Evolutionary conservation across 306 rosid genomes (phyloP).

Genomic region (Dicorynia guianensis): DNA sequence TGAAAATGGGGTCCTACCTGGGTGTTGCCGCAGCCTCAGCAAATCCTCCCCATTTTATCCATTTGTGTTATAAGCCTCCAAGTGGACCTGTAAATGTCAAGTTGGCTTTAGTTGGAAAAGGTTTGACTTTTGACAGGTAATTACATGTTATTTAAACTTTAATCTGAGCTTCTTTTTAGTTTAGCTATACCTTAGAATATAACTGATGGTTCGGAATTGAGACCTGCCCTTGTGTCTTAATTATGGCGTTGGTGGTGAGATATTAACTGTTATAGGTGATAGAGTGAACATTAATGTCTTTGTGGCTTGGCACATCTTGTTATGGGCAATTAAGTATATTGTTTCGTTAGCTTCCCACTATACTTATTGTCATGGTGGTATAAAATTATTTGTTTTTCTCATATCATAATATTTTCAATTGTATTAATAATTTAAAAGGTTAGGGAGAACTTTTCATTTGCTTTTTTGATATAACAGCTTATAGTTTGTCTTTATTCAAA

Average conservation of each 20-base stretch:
- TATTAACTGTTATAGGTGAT: slow-evolving; percentile 28
- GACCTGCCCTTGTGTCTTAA: not conserved
- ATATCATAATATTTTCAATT: no score
- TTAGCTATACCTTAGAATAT: slow-evolving; percentile 23
- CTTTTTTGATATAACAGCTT: not conserved
- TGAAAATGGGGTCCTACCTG: slow-evolving; percentile 93
- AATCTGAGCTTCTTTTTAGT: slow-evolving; percentile 21
- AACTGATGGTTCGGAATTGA: slow-evolving; percentile 16
- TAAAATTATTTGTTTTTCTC: not conserved
- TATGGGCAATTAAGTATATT: slow-evolving; percentile 4
- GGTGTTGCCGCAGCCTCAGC: slow-evolving; percentile 90
- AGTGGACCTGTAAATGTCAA: slow-evolving; percentile 75
- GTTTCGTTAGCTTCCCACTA: not conserved
- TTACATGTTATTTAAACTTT: not conserved
- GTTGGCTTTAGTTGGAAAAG: slow-evolving; percentile 87
- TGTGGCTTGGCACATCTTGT: not conserved
- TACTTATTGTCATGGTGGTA: not conserved
- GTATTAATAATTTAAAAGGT: not conserved
- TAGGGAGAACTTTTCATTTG: slow-evolving; percentile 1
- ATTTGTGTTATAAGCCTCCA: slow-evolving; percentile 80
- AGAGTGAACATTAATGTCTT: slow-evolving; percentile 14
- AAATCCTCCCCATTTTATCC: slow-evolving; percentile 90
- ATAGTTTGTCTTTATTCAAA: not conserved
- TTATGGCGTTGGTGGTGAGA: slow-evolving; percentile 19
- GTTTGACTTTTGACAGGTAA: slow-evolving; percentile 92